phyloP scores from a whole-genome alignment of 169 alveolate species.

The Babesia ovis region DNA sequence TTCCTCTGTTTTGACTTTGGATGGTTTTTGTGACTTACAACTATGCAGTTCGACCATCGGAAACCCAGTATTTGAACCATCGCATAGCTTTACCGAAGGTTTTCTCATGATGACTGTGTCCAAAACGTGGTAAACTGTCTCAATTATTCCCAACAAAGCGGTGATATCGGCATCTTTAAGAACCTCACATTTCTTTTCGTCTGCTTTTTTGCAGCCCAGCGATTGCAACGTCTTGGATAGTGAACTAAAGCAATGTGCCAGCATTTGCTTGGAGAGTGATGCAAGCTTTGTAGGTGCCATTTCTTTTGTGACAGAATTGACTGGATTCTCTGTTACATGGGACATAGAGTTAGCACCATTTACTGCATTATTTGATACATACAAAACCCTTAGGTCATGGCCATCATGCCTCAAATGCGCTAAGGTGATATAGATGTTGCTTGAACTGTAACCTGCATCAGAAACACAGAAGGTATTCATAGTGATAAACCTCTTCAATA shows the following conservation, averaged over 20 bases:
- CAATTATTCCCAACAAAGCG: not conserved
- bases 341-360: not conserved
- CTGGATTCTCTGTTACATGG: not conserved
- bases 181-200: not conserved
- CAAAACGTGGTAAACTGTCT: not conserved
- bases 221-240: constrained; percentile 2
- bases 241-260: not conserved
- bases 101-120: not conserved
- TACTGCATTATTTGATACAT: constrained; percentile 1
- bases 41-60: not conserved
- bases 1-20: not conserved
- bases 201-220: not conserved
- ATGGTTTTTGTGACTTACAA: not conserved
- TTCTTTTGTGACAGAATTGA: not conserved
- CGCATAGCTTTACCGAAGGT: not conserved
- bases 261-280: constrained; percentile 14
- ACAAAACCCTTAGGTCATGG: not conserved
- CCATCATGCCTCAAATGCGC: not conserved
- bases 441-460: not conserved
- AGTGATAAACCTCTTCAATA: constrained; percentile 11
- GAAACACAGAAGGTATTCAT: constrained; percentile 9
- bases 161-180: not conserved
- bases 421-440: not conserved
- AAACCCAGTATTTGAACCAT: not conserved
- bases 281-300: not conserved